These are phyloP conservation scores for Penicillium nordicum DNA, from an alignment of 2,329 filamentous ascomycete genomes.

Conservation along the genomic window DNA sequence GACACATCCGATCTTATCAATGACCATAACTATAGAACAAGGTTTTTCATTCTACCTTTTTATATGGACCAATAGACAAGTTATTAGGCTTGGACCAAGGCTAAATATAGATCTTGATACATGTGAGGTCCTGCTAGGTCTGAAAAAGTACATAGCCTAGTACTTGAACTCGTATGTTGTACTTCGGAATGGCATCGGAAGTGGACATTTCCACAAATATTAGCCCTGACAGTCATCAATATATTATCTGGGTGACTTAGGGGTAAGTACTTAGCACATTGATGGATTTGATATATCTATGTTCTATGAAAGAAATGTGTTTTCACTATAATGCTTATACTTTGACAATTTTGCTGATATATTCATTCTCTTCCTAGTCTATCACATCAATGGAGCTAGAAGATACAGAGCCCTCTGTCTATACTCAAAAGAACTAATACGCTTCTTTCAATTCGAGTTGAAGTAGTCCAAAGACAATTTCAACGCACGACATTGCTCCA, in stretches of 20 bases:
- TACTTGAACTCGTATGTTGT: not conserved
- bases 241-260: not conserved
- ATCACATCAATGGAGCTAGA: not conserved
- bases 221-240: not conserved
- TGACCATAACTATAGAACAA: not conserved
- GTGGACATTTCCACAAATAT: not conserved
- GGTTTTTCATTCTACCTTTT: not conserved
- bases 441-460: not conserved
- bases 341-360: too few species aligned
- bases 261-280: too few species aligned
- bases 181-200: not conserved
- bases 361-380: not conserved
- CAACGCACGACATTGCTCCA: constrained; percentile 15
- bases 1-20: constrained; percentile 21
- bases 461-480: constrained; percentile 12
- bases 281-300: not conserved
- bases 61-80: not conserved
- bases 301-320: not conserved
- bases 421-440: not conserved
- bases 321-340: not conserved
- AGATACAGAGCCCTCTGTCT: not conserved
- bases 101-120: not conserved
- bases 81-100: not conserved
- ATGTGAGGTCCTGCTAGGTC: not conserved
- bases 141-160: not conserved